Conservation (phyloP, 1,284 basidiomycete species). For the Cutaneotrichosporon sp. region DNA sequence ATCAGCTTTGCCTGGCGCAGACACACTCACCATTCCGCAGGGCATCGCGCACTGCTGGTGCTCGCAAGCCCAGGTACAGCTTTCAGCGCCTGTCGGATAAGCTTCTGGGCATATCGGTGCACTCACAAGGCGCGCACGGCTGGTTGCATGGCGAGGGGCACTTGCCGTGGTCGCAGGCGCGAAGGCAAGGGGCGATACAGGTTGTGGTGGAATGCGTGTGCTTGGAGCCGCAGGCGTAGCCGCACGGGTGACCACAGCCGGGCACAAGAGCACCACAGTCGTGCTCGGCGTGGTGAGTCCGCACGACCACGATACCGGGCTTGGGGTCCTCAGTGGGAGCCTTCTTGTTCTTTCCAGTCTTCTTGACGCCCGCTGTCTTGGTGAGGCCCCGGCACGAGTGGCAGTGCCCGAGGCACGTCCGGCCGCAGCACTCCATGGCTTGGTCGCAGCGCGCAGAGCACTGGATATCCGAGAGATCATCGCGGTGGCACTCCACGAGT, state of each 20-base stretch:
- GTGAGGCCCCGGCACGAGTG: conserved; percentile 63
- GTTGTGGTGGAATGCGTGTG: not conserved
- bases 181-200: conserved; percentile 2
- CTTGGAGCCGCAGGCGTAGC: not conserved
- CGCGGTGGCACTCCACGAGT: conserved; percentile 57
- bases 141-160: not conserved
- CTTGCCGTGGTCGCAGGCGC: not conserved
- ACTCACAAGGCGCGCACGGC: conserved; percentile 7
- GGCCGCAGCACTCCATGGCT: conserved; percentile 61
- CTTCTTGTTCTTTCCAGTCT: no score
- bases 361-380: not conserved
- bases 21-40: conserved; percentile 65
- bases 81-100: conserved; percentile 12
- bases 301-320: not conserved
- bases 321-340: not conserved
- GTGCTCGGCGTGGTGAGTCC: not conserved
- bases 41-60: conserved; percentile 59
- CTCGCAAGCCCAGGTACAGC: conserved; percentile 57
- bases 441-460: conserved; percentile 59
- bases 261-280: not conserved
- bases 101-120: not conserved
- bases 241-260: not conserved
- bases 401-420: conserved; percentile 62
- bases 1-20: not conserved
- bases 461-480: conserved; percentile 49